phyloP scores from a whole-genome alignment of 306 rosid genomes.

The Rosa multiflora region DNA sequence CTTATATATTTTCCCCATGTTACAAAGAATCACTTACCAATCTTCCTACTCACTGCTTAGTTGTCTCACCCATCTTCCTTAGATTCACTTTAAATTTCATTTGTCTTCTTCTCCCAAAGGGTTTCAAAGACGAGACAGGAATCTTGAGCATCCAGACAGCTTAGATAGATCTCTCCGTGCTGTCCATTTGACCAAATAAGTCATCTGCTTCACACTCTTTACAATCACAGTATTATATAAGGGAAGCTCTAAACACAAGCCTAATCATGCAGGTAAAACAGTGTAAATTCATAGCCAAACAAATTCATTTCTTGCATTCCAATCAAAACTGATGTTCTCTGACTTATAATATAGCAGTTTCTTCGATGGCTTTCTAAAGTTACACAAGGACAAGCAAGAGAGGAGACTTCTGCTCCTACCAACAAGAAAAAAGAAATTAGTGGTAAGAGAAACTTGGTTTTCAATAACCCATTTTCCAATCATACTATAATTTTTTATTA shows the following conservation, averaged over 20 bases:
- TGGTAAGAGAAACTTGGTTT: conserved; percentile 42
- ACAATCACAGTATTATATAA: conserved; percentile 23
- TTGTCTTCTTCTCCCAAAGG: conserved; percentile 62
- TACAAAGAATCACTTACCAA: conserved; percentile 61
- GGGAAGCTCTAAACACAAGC: conserved; percentile 7
- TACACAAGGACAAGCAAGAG: conserved; percentile 39
- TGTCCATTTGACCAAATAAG: conserved; percentile 50
- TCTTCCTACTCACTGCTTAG: conserved; percentile 67
- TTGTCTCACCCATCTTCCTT: conserved; percentile 71
- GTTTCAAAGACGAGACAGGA: conserved; percentile 55
- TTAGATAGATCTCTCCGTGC: conserved; percentile 56
- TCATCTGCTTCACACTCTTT: conserved; percentile 23
- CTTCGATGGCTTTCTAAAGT: conserved; percentile 56
- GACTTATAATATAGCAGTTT: conserved; percentile 40
- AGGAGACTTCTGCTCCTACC: conserved; percentile 33
- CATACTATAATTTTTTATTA: neutral
- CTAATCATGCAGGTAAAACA: conserved; percentile 37
- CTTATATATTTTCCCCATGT: conserved; percentile 55
- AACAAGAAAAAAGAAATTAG: conserved; percentile 30
- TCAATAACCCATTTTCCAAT: neutral
- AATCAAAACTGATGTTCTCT: conserved; percentile 15
- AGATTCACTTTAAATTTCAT: conserved; percentile 50
- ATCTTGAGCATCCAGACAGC: conserved; percentile 63
- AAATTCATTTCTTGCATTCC: neutral
- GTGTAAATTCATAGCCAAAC: conserved; percentile 4